phyloP scores from a whole-genome alignment of 371 early-diverging fungal genomes.

The Mucor saturninus region DNA sequence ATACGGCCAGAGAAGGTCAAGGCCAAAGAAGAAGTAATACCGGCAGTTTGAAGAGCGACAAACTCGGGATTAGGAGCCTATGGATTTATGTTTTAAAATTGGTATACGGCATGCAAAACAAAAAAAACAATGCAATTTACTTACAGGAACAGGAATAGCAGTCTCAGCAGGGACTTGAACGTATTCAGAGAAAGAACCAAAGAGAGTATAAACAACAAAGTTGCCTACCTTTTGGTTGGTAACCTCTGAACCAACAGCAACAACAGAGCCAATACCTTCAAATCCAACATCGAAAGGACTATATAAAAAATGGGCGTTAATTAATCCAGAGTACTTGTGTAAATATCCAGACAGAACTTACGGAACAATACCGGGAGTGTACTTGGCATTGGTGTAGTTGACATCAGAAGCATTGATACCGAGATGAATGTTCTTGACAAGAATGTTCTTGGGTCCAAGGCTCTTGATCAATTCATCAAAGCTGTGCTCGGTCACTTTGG shows the following conservation, averaged over 20 bases:
- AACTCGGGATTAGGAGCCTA: slow-evolving; percentile 40
- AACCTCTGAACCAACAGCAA: slow-evolving; percentile 50
- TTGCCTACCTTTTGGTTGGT: slow-evolving; percentile 42
- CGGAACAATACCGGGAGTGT: slow-evolving; percentile 61
- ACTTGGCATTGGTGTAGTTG: slow-evolving; percentile 65
- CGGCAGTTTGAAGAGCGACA: slow-evolving; percentile 55
- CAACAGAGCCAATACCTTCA: slow-evolving; percentile 61
- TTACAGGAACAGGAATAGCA: slow-evolving; percentile 52
- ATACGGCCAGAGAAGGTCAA: slow-evolving; percentile 39
- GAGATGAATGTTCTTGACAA: slow-evolving; percentile 52
- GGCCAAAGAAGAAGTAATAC: slow-evolving; percentile 61
- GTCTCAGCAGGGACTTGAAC: slow-evolving; percentile 29
- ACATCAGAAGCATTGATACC: slow-evolving; percentile 68
- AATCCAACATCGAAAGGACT: slow-evolving; percentile 70
- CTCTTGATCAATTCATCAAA: slow-evolving; percentile 29
- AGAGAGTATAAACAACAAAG: slow-evolving; percentile 40
- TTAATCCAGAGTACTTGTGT: not conserved
- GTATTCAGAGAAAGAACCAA: slow-evolving; percentile 65
- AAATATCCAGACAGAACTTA: slow-evolving; percentile 23
- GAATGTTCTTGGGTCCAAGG: slow-evolving; percentile 43
- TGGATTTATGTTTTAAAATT: not conserved
- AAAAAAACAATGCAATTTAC: not conserved
- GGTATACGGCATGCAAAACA: not conserved
- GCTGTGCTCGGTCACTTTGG: slow-evolving; percentile 32
- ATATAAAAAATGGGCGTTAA: not conserved